Percentiles rank a stretch among this genome's conserved stretches.
Evolutionary conservation across 1,284 basidiomycete species (phyloP).

Genomic region (Mycena sp.): DNA sequence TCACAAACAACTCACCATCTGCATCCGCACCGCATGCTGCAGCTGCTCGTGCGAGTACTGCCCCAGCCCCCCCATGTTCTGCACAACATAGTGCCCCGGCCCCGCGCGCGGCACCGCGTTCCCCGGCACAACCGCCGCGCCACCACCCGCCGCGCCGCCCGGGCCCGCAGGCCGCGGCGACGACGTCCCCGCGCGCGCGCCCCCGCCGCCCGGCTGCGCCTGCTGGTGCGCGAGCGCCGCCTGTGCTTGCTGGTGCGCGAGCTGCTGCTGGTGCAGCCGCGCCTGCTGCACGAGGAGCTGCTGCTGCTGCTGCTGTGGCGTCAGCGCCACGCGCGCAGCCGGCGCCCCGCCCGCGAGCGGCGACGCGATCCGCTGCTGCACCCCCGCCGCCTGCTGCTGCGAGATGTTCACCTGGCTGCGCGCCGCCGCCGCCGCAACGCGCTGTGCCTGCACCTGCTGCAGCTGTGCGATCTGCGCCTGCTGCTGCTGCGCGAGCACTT

Average conservation of each 20-base stretch:
- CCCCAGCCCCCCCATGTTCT: slow-evolving; percentile 18
- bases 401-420: slow-evolving; percentile 17
- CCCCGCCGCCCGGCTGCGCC: background rate
- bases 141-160: background rate
- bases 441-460: background rate
- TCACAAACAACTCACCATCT: background rate
- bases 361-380: slow-evolving; percentile 22
- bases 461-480: background rate
- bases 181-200: slow-evolving; percentile 19
- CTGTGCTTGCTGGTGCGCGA: slow-evolving; percentile 9
- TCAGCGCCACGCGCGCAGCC: background rate
- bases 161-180: slow-evolving; percentile 18
- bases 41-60: slow-evolving; percentile 24
- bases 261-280: slow-evolving; percentile 10
- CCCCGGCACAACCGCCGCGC: slow-evolving; percentile 10
- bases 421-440: background rate
- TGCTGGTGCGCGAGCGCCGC: slow-evolving; percentile 7
- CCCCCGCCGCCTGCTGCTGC: slow-evolving; percentile 18
- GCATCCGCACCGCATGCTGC: slow-evolving; percentile 13
- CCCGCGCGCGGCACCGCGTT: slow-evolving; percentile 14
- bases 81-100: background rate
- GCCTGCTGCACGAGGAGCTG: slow-evolving; percentile 15
- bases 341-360: slow-evolving; percentile 13
- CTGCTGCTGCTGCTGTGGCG: slow-evolving; percentile 16
- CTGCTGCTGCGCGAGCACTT: slow-evolving; percentile 14